Evolutionary conservation across 306 rosid genomes (phyloP), one percentile per base, ranked within the genome.

Genomic region (Quercus ilex): DNA sequence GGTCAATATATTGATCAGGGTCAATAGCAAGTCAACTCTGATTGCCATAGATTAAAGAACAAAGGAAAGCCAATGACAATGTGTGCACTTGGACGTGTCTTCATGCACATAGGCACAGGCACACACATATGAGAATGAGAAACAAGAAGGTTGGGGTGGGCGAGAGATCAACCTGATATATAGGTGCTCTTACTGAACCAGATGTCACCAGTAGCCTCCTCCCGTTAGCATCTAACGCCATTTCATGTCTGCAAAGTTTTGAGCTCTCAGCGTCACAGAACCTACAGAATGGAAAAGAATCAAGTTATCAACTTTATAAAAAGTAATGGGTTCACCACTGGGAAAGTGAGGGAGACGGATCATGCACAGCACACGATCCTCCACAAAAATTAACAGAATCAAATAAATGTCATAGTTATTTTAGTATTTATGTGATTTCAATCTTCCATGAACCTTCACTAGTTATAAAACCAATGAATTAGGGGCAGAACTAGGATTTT

Each of bases 151-250:
- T 3, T 11, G 5, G 19, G 10, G 65, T 28, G 46, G 67, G 67
- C 26, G 26, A 55, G 77, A 74, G 75, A 82, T 65, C 21, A 83
- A 94, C 99, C 99, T 95, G 92, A 84, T 91, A 95, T 60, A 92
- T 92, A 82, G 99, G 97, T 52, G 98, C 95, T 89, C 96, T 89
- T 68, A 87, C 85, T 55, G 87, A 90, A 76, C 88, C 81, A 35
- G 99, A 95, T 55, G 99, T 91, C 26, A 86, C 86, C 88, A 95
- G 86, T 41, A 95, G 93, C 79, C 96, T 90, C 84, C 84, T 88
- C 77, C 99, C 99, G 58, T 77, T 89, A 69, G 93, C 90, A 87
- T 95, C 98, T 79, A 95, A 86, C 77, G 97, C 94, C 96, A 95
- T 95, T 89, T 95, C 99, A 83, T 89, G 97, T 89, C 94, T 90